Base-by-base conservation (phyloP, 257 asterid genomes). In the Avicennia marina region DNA sequence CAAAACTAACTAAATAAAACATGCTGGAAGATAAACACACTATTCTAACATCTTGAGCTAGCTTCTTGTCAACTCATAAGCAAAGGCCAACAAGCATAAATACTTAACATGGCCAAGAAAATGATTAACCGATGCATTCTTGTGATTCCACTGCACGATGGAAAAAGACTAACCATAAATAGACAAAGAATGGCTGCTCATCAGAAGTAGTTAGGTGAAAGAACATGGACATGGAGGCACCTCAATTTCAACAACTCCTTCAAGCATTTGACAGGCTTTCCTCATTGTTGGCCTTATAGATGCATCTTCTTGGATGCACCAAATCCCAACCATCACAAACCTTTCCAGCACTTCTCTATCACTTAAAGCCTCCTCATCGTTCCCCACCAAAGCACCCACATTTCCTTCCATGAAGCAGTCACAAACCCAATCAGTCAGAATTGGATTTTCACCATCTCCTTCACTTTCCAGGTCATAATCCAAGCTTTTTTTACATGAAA, bases 301-400 rank as follows among this genome's bases (percentile, higher is more conserved):
- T 2, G 77, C 57, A 56, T 83, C 76, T 58, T 82, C 89, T 42
- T 82, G 89, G 46, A 86, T 70, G 50, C 95, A 82, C 91, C 89
- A 82, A 16, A 85, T 58, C 2, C 79, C 95, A 1, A 85, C 78
- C 86, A 38, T 84, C 47, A 75, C 58, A 58, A 61, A 73, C 42
- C 69, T 75, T 29, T 73, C 81, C 11, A 82, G 21, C 46, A 4
- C 64, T 16, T 53, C 22, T 5, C 15, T 9, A 0, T 81, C 83
- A 6, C 65, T 20, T 39, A 60, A 39, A 0, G 84, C 84, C 42
- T 84, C 77, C 59, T n/a, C n/a, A n/a, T n/a, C n/a, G n/a, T n/a
- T n/a, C n/a, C n/a, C n/a, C n/a, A n/a, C n/a, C n/a, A n/a, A 85
- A 47, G 1, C 2, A 26, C 65, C 74, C 11, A 78, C 8, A 36